phyloP scores from a whole-genome alignment of 768 basidiomycete species.

The Pluteus cervinus region DNA sequence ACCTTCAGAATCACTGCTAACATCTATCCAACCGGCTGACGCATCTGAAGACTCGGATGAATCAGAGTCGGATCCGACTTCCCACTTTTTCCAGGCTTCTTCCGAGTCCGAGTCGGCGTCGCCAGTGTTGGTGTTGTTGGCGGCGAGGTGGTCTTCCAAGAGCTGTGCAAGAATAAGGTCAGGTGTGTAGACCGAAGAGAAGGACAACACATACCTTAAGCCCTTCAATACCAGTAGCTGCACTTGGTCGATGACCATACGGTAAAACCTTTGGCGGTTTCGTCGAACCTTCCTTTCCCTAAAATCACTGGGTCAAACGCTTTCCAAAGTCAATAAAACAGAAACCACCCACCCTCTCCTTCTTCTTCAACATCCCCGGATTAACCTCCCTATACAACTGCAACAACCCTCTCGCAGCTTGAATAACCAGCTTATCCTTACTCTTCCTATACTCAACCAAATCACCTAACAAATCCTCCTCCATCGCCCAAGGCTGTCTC shows the following conservation, averaged over 20 bases:
- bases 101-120: constrained; percentile 40
- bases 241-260: constrained; percentile 74
- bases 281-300: constrained; percentile 92
- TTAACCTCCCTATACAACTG: constrained; percentile 95
- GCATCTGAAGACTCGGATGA: constrained; percentile 48
- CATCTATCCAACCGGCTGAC: constrained; percentile 75
- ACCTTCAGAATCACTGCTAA: too few relatives aligned
- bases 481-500: constrained; percentile 95
- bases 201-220: constrained; percentile 55
- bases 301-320: constrained; percentile 9
- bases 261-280: constrained; percentile 66
- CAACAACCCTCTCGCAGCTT: constrained; percentile 82
- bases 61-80: constrained; percentile 74
- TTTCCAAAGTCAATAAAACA: constrained; percentile 1
- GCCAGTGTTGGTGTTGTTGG: constrained; percentile 61
- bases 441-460: constrained; percentile 94
- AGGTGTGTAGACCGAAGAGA: neutral
- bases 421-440: constrained; percentile 86
- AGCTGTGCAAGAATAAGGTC: constrained; percentile 46
- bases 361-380: constrained; percentile 82
- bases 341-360: constrained; percentile 62
- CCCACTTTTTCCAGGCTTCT: constrained; percentile 85
- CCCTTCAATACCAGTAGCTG: constrained; percentile 85
- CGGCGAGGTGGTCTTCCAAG: constrained; percentile 87
- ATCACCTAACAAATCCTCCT: constrained; percentile 88